Evolutionary conservation across 1,139 yeast species (phyloP).

Genomic region (Candida neerlandica): DNA sequence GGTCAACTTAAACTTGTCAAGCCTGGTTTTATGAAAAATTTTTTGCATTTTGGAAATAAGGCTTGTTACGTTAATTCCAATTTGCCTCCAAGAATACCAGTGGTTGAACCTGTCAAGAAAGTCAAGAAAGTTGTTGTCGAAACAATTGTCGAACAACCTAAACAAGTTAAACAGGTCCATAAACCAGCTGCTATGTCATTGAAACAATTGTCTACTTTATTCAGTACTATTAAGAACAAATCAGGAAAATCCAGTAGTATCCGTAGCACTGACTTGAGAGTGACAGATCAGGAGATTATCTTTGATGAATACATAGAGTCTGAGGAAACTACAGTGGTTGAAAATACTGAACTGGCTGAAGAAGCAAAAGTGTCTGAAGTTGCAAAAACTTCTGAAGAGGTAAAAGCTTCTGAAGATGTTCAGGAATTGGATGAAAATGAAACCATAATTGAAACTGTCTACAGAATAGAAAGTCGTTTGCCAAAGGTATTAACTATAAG

Average conservation of each 20-base stretch:
- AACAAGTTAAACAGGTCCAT: constrained; percentile 13
- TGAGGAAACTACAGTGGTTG: too few relatives aligned
- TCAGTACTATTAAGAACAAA: constrained; percentile 27
- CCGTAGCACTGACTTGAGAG: constrained; percentile 5
- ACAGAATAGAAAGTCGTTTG: constrained; percentile 34
- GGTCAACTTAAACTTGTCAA: constrained; percentile 81
- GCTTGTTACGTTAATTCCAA: constrained; percentile 67
- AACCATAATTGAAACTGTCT: constrained; percentile 22
- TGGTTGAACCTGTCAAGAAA: constrained; percentile 39
- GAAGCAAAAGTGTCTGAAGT: too few relatives aligned
- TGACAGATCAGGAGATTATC: too few relatives aligned
- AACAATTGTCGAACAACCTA: constrained; percentile 14
- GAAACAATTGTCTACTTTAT: constrained; percentile 42
- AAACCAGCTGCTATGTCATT: constrained; percentile 32
- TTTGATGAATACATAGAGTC: too few relatives aligned
- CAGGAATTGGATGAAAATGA: constrained; percentile 6
- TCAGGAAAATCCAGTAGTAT: constrained; percentile 1
- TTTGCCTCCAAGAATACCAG: constrained; percentile 61
- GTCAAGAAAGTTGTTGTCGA: constrained; percentile 7
- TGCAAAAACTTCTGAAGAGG: neutral
- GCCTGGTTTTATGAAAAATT: constrained; percentile 83
- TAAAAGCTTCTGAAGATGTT: neutral
- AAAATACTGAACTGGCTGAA: too few relatives aligned
- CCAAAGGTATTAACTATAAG: constrained; percentile 30
- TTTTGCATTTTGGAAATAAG: constrained; percentile 66